Evolutionary conservation across 139 green algal genomes (phyloP).

Genomic region (Chlamydomonas eustigma): DNA sequence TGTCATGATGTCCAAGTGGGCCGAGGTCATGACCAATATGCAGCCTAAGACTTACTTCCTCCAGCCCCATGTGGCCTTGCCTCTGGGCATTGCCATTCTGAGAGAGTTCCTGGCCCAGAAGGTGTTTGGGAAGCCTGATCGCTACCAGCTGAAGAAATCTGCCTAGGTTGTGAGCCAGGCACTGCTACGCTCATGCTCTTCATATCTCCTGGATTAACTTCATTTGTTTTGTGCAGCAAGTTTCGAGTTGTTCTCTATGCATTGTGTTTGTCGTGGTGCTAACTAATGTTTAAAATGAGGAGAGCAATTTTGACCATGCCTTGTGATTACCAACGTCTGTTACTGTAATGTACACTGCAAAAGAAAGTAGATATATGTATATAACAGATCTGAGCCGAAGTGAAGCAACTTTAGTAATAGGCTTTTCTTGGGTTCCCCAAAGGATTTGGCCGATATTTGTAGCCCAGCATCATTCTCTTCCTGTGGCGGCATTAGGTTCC

Average conservation of each 20-base stretch:
- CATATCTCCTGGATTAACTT: no score
- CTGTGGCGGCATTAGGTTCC: slow-evolving; percentile 3
- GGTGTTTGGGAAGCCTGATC: slow-evolving; percentile 53
- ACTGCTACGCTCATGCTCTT: no score
- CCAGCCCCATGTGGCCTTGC: slow-evolving; percentile 72
- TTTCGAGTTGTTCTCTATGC: no score
- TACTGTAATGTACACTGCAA: no score
- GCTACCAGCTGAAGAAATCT: slow-evolving; percentile 36
- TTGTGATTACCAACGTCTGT: no score
- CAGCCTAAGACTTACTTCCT: slow-evolving; percentile 92
- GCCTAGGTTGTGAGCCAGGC: no score
- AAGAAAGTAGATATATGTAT: no score
- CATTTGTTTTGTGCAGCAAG: no score
- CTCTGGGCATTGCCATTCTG: slow-evolving; percentile 72
- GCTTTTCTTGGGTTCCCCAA: slow-evolving; percentile 62
- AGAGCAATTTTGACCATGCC: no score
- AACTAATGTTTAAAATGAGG: no score
- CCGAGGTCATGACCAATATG: slow-evolving; percentile 91
- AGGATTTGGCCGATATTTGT: slow-evolving; percentile 69
- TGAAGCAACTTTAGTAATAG: slow-evolving; percentile 66
- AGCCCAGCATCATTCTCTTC: slow-evolving; percentile 75
- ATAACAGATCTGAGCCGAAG: no score
- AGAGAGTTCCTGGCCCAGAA: slow-evolving; percentile 82
- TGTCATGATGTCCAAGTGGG: slow-evolving; percentile 59
- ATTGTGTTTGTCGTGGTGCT: no score